Base-by-base conservation (phyloP, 805 yeast species). In the Zygoascus biomembranicola region DNA sequence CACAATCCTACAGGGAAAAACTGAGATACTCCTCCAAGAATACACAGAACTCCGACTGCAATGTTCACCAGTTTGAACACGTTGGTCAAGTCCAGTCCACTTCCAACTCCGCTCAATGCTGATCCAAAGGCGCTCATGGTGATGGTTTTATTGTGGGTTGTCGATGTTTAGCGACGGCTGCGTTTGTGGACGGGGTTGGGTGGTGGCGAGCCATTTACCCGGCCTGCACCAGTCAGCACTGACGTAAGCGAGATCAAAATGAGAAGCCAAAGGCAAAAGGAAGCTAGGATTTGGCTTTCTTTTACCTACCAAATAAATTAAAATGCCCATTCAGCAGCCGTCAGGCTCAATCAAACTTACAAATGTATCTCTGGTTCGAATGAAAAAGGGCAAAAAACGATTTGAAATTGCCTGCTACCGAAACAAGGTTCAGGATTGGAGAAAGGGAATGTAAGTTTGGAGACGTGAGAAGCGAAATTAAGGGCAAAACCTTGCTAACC, bases 381-480 rank as follows among this genome's bases (percentile, higher is more conserved):
- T 94, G 81, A 87, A 85, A 63, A 90, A 88, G 67, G 97, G 75
- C 43, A 89, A 88, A 66, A 87, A 88, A 69, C 75, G 97, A 59
- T 94, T 90, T 62, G 99, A 94, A 69, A 79, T 94, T 46, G 98
- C 98, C 0, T 94, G 99, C 65, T 94, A 94, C 68, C 96, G 88
- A 65, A 94, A 94, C 64, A 94, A 94, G 66, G 97, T 94, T 5
- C 98, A 92, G 67, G 99, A 94, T 68, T 94, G 90, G 81, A 77
- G 97, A 61, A 78, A 80, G 57, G 87, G 85, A 55, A 82, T 87
- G 66, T 71, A 61, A 53, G 73, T 63, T 26, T 10, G 2, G 13
- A 20, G 28, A 23, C 28, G 3, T 23, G 3, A 23, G 28, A 23
- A 6, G 28, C 28, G 28, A 6, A 6, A 23, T 23, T 23, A 4